Evolutionary conservation across 2,329 filamentous ascomycete species (phyloP).

Genomic region (Escovopsis sp.): DNA sequence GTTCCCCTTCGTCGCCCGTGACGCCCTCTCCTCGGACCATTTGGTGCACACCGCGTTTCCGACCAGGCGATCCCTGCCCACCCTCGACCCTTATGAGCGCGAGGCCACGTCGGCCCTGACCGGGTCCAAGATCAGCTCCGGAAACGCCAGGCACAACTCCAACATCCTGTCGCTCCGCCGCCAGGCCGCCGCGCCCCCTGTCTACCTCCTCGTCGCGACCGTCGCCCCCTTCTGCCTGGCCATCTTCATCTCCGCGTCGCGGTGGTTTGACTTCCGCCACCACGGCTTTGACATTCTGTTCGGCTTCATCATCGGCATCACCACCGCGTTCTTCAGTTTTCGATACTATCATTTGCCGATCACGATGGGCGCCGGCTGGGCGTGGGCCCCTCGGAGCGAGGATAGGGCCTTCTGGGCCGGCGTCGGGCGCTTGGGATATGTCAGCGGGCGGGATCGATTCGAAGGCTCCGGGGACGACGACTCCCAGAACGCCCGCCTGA

Average conservation of each 20-base stretch:
- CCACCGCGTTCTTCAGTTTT: conserved; percentile 60
- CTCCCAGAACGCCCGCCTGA: background rate
- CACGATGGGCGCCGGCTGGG: conserved; percentile 61
- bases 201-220: conserved; percentile 58
- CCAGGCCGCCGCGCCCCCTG: conserved; percentile 65
- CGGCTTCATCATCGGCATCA: conserved; percentile 63
- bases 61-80: conserved; percentile 43
- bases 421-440: conserved; percentile 45
- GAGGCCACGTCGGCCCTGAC: conserved; percentile 12
- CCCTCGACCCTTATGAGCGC: conserved; percentile 16
- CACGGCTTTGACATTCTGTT: conserved; percentile 86
- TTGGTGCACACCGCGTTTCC: conserved; percentile 52
- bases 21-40: conserved; percentile 27
- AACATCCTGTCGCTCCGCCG: conserved; percentile 33
- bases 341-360: conserved; percentile 77
- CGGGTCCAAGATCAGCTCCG: conserved; percentile 11
- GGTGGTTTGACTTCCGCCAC: conserved; percentile 80
- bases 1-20: conserved; percentile 49
- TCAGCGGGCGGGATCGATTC: conserved; percentile 24
- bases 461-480: conserved; percentile 13
- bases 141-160: conserved; percentile 14
- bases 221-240: conserved; percentile 59
- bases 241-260: conserved; percentile 69
- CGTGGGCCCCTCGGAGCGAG: conserved; percentile 64
- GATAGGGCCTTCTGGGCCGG: conserved; percentile 68